Conservation (phyloP, 169 alveolate species). For the Fabrea salina region DNA sequence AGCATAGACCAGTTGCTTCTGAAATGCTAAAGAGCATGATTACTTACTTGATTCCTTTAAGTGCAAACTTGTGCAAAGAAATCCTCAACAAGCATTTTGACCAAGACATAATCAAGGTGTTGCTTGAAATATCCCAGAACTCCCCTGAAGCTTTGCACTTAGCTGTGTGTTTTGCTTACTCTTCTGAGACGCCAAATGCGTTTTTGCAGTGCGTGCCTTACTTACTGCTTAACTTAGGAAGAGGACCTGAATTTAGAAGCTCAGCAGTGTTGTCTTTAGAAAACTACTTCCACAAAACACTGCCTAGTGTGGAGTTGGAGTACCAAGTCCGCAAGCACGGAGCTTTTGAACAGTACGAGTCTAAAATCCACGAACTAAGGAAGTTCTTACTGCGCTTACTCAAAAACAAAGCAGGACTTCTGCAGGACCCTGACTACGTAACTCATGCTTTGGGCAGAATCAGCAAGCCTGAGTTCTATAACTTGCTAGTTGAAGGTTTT, state of each 20-base stretch:
- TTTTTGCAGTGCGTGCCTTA: background rate
- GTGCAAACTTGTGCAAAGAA: background rate
- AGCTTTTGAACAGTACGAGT: background rate
- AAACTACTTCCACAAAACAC: background rate
- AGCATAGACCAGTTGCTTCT: background rate
- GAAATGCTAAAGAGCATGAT: background rate
- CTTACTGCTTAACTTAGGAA: background rate
- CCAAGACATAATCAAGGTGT: background rate
- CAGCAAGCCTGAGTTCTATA: background rate
- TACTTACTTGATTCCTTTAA: background rate
- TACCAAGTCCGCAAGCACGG: background rate
- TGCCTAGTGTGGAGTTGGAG: background rate
- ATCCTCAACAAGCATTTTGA: slow-evolving; percentile 11
- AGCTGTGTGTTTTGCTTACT: background rate
- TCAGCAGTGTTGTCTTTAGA: slow-evolving; percentile 3
- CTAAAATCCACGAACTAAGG: background rate
- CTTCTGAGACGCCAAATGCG: background rate
- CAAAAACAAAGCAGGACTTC: background rate
- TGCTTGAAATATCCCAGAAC: background rate
- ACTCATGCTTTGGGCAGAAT: background rate
- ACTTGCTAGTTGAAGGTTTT: background rate
- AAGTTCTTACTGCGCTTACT: background rate
- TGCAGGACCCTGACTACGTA: background rate
- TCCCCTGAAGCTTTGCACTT: slow-evolving; percentile 30
- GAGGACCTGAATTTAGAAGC: background rate